Conservation (phyloP, 176 grass and related monocot genomes). For the Aegilops tauschii region DNA sequence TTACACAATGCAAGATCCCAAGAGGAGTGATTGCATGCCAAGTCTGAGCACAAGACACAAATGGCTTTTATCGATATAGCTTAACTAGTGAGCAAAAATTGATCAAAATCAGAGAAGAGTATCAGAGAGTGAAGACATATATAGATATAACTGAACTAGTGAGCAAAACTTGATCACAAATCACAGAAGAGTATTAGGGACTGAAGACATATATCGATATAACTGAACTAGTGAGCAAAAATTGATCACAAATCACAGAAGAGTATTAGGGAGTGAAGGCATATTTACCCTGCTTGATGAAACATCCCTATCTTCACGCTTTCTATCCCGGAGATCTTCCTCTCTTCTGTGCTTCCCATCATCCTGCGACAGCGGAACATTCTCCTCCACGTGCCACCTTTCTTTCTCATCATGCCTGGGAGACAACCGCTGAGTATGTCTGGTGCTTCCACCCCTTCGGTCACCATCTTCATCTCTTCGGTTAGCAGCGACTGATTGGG, state of each 20-base stretch:
- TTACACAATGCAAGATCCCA: not conserved
- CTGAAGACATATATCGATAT: not conserved
- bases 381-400: constrained; percentile 67
- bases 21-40: not conserved
- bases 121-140: not conserved
- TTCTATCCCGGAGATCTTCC: constrained; percentile 80
- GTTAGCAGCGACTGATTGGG: constrained; percentile 69
- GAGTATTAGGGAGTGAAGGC: not conserved
- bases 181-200: not conserved
- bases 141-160: constrained; percentile 12
- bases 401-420: constrained; percentile 93
- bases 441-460: constrained; percentile 44
- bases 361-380: constrained; percentile 45
- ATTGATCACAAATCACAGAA: not conserved
- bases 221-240: not conserved
- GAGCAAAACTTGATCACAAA: not conserved
- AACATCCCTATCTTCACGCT: constrained; percentile 80
- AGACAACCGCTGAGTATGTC: constrained; percentile 58
- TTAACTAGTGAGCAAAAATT: constrained; percentile 2
- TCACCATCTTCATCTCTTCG: constrained; percentile 71
- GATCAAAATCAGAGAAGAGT: not conserved
- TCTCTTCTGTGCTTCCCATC: constrained; percentile 87
- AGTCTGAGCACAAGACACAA: not conserved
- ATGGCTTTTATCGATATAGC: not conserved
- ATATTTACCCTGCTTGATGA: constrained; percentile 73